Conservation (phyloP, 805 yeast species). For the Candida namnaoensis region DNA sequence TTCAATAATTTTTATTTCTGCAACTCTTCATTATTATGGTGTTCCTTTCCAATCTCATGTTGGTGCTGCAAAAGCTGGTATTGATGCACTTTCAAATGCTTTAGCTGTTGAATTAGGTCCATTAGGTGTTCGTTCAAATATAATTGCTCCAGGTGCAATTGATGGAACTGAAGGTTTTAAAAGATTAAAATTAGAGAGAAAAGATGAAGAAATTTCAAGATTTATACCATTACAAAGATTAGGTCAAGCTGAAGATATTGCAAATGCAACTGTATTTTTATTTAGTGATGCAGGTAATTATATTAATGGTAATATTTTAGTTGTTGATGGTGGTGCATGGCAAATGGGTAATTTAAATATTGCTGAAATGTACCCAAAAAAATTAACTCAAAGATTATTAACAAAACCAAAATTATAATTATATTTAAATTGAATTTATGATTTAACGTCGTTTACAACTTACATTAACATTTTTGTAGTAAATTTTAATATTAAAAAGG, state of each 20-base stretch:
- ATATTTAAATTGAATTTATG: too few relatives aligned
- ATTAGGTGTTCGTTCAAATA: slow-evolving; percentile 72
- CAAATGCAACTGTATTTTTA: slow-evolving; percentile 76
- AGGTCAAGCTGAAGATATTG: slow-evolving; percentile 73
- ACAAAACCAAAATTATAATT: not conserved
- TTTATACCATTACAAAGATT: slow-evolving; percentile 51
- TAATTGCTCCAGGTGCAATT: slow-evolving; percentile 90
- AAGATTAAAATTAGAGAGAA: slow-evolving; percentile 41
- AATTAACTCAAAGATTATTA: not conserved
- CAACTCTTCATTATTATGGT: slow-evolving; percentile 87
- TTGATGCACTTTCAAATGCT: slow-evolving; percentile 79
- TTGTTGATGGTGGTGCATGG: slow-evolving; percentile 93
- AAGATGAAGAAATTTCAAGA: slow-evolving; percentile 28
- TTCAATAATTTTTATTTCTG: slow-evolving; percentile 67
- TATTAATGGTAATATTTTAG: slow-evolving; percentile 67
- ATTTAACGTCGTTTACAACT: too few relatives aligned
- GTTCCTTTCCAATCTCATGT: slow-evolving; percentile 86
- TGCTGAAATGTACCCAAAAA: not conserved
- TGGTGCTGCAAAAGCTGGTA: slow-evolving; percentile 93
- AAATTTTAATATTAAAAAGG: too few relatives aligned
- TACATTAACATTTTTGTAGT: too few relatives aligned
- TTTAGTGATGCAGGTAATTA: slow-evolving; percentile 78
- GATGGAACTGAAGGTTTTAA: slow-evolving; percentile 80
- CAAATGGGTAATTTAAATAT: slow-evolving; percentile 42
- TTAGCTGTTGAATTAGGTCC: slow-evolving; percentile 92